phyloP scores from a whole-genome alignment of 2,329 filamentous ascomycete genomes.

The Colletotrichum trifolii region DNA sequence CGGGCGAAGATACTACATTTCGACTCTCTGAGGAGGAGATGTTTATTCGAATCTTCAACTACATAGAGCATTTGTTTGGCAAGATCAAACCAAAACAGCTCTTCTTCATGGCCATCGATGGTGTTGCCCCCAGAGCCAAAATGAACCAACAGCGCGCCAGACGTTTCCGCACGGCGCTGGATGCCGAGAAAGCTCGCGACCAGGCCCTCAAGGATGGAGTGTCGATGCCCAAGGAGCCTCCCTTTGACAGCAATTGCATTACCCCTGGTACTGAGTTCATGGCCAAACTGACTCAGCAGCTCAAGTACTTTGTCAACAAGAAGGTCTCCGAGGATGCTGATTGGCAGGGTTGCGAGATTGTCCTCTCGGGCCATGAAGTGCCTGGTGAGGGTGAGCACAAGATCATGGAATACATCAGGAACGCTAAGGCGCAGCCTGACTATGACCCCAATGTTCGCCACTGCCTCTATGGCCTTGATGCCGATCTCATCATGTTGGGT shows the following conservation, averaged over 20 bases:
- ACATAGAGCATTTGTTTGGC: slow-evolving; percentile 97
- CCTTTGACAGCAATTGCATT: slow-evolving; percentile 99
- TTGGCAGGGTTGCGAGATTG: slow-evolving; percentile 96
- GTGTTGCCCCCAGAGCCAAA: slow-evolving; percentile 96
- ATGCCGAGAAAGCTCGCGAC: slow-evolving; percentile 88
- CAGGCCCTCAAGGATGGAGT: slow-evolving; percentile 91
- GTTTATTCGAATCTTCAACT: slow-evolving; percentile 99
- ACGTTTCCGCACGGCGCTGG: slow-evolving; percentile 92
- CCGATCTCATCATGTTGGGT: slow-evolving; percentile 98
- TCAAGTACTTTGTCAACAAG: slow-evolving; percentile 99
- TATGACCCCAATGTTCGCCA: slow-evolving; percentile 96
- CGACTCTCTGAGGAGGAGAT: slow-evolving; percentile 97
- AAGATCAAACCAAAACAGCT: slow-evolving; percentile 99
- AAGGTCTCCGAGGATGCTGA: slow-evolving; percentile 97
- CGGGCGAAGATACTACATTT: slow-evolving; percentile 85
- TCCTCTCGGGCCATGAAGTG: slow-evolving; percentile 96
- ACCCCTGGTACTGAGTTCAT: slow-evolving; percentile 98
- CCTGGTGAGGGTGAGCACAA: slow-evolving; percentile 99
- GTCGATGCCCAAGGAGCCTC: slow-evolving; percentile 92
- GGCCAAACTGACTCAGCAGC: slow-evolving; percentile 91
- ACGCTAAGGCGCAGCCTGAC: slow-evolving; percentile 92
- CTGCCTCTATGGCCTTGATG: slow-evolving; percentile 96
- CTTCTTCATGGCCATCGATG: slow-evolving; percentile 99
- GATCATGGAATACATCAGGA: slow-evolving; percentile 99
- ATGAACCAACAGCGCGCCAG: slow-evolving; percentile 99